phyloP scores from a whole-genome alignment of 805 yeast genomes.

The Wickerhamiella shivajii region DNA sequence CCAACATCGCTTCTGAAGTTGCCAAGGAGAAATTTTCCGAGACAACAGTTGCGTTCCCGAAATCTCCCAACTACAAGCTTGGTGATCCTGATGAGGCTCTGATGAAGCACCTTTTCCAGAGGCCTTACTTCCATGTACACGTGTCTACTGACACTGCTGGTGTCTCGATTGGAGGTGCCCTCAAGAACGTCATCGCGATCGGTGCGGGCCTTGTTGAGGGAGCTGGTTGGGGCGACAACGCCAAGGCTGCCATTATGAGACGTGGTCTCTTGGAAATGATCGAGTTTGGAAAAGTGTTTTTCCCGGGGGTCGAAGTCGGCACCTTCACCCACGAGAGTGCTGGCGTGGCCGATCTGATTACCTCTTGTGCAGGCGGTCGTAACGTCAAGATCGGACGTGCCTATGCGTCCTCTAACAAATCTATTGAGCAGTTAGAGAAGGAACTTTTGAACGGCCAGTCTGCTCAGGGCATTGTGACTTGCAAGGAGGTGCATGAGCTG shows the following conservation, averaged over 20 bases:
- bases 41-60: constrained; percentile 84
- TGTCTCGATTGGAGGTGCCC: constrained; percentile 91
- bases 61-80: constrained; percentile 50
- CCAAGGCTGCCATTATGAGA: constrained; percentile 95
- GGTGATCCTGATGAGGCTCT: constrained; percentile 65
- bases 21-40: constrained; percentile 95
- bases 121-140: constrained; percentile 95
- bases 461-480: constrained; percentile 88
- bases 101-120: constrained; percentile 77
- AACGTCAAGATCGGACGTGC: constrained; percentile 81
- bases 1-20: constrained; percentile 93
- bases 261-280: constrained; percentile 86
- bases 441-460: constrained; percentile 86
- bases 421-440: constrained; percentile 72
- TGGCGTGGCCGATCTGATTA: constrained; percentile 96
- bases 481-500: constrained; percentile 82
- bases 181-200: constrained; percentile 89
- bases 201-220: constrained; percentile 98
- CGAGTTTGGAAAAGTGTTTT: constrained; percentile 69
- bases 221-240: constrained; percentile 97
- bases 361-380: constrained; percentile 96
- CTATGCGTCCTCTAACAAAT: constrained; percentile 66
- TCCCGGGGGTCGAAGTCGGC: constrained; percentile 53
- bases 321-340: constrained; percentile 91
- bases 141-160: constrained; percentile 91